Evolutionary conservation across 192 early-diverging fungal genomes (phyloP).

Genomic region (Geranomyces variabilis): DNA sequence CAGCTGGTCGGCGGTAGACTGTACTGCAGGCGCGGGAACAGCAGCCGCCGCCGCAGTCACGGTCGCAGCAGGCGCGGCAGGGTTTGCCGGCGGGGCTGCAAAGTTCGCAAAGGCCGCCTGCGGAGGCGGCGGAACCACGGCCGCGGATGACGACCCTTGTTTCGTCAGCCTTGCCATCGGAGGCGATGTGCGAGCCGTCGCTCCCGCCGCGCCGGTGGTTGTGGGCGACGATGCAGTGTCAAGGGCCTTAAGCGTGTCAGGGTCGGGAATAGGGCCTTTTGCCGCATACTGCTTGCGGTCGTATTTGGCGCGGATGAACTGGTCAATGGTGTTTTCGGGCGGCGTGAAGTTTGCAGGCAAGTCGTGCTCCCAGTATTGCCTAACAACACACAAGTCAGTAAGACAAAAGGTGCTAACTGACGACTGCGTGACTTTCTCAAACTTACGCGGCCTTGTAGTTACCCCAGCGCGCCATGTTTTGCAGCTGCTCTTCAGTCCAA

Average conservation of each 20-base stretch:
- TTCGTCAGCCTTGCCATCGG: constrained; percentile 18
- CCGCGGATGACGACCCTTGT: background rate
- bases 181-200: constrained; percentile 15
- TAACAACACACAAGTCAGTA: no score
- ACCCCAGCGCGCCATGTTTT: constrained; percentile 80
- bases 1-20: constrained; percentile 16
- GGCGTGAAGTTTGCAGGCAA: constrained; percentile 56
- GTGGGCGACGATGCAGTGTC: constrained; percentile 12
- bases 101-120: constrained; percentile 32
- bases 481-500: constrained; percentile 79
- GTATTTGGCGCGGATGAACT: constrained; percentile 80
- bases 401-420: background rate
- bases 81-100: background rate
- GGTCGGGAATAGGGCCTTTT: constrained; percentile 76
- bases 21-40: background rate
- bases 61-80: constrained; percentile 18
- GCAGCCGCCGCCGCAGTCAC: constrained; percentile 7
- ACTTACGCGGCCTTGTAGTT: constrained; percentile 71
- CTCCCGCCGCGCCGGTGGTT: background rate
- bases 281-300: constrained; percentile 75
- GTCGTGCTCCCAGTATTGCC: constrained; percentile 55
- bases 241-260: constrained; percentile 54
- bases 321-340: constrained; percentile 68
- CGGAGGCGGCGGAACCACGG: background rate
- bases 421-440: background rate